These are phyloP conservation scores for Retiboletus flavoniger DNA, from an alignment of 1,284 basidiomycete genomes.

Conservation along the genomic window DNA sequence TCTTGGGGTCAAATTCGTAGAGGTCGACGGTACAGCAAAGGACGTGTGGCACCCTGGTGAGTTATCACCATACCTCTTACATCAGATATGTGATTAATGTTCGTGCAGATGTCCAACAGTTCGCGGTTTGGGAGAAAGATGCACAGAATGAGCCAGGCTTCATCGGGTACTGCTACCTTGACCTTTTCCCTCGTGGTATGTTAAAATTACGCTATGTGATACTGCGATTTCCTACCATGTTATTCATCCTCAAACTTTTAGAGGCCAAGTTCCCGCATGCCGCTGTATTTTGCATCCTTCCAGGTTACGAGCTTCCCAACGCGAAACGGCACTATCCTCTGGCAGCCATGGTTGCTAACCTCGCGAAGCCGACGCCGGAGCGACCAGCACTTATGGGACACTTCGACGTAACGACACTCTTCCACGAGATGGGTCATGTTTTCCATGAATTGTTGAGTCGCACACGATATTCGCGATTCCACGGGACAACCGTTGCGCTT, in stretches of 20 bases:
- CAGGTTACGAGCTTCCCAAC: conserved; percentile 52
- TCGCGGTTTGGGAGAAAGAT: conserved; percentile 77
- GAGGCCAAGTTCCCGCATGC: conserved; percentile 81
- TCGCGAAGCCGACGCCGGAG: conserved; percentile 77
- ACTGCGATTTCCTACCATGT: neutral
- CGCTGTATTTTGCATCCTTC: conserved; percentile 72
- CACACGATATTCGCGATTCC: conserved; percentile 75
- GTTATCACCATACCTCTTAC: conserved; percentile 14
- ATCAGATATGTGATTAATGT: neutral
- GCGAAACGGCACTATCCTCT: conserved; percentile 70
- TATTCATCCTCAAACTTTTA: conserved; percentile 23
- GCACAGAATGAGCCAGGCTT: conserved; percentile 69
- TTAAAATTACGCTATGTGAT: conserved; percentile 2
- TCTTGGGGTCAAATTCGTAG: conserved; percentile 70
- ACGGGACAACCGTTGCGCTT: conserved; percentile 73
- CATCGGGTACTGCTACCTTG: conserved; percentile 80
- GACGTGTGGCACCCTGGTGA: conserved; percentile 73
- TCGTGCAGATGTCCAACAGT: conserved; percentile 68
- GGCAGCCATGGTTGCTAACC: conserved; percentile 80
- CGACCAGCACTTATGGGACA: conserved; percentile 83
- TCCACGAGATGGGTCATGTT: conserved; percentile 85
- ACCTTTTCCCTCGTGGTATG: conserved; percentile 79
- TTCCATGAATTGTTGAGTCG: conserved; percentile 78
- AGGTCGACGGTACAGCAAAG: conserved; percentile 52
- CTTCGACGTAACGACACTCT: conserved; percentile 76